These are phyloP conservation scores for Botryotinia convoluta DNA, from an alignment of 2,329 filamentous ascomycete species.

Conservation along the genomic window DNA sequence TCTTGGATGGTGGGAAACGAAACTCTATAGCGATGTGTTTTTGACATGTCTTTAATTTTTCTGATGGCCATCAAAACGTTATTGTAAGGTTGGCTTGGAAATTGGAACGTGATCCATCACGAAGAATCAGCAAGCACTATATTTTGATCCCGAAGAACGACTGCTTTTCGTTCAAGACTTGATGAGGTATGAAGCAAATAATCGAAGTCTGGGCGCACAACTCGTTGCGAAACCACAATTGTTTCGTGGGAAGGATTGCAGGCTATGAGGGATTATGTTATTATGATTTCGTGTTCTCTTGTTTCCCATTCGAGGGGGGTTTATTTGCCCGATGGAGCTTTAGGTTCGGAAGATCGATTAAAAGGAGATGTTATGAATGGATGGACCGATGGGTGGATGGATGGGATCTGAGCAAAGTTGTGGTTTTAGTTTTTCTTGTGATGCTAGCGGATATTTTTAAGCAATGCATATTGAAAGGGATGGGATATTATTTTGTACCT, in stretches of 20 bases:
- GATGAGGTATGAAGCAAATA: neutral
- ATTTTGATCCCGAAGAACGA: neutral
- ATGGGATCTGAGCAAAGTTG: neutral
- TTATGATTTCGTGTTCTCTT: conserved; percentile 13
- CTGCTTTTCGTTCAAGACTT: neutral
- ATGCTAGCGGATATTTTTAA: conserved; percentile 9
- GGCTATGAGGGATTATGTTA: conserved; percentile 5
- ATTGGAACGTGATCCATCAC: neutral
- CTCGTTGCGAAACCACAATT: neutral
- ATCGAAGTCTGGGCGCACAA: neutral
- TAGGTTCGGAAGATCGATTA: neutral
- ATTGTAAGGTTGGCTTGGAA: neutral
- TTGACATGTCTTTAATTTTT: neutral
- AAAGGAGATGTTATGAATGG: neutral
- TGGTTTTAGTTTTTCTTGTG: neutral
- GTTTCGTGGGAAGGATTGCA: neutral
- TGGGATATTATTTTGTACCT: neutral
- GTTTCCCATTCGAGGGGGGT: neutral
- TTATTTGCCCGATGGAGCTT: neutral
- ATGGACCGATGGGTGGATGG: neutral
- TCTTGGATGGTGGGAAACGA: neutral
- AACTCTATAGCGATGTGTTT: neutral
- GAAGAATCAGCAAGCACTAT: neutral
- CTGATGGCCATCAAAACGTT: neutral
- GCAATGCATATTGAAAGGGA: neutral